Percentiles rank a stretch among this genome's conserved stretches.
Conservation (phyloP, 2,329 filamentous ascomycete species). For the Colletotrichum liaoningense region DNA sequence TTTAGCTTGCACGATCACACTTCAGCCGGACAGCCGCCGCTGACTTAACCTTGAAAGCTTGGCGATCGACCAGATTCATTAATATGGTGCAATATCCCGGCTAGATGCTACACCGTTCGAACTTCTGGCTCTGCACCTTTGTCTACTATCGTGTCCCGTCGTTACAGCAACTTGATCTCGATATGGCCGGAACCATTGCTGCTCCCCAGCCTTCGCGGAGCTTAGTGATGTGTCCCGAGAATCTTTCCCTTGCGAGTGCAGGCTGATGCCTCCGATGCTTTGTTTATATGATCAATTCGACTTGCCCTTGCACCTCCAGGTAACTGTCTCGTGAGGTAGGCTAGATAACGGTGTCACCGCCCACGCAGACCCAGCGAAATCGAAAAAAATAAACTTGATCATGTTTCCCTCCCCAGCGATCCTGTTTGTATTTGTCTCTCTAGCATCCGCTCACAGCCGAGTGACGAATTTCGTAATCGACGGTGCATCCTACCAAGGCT, state of each 20-base stretch:
- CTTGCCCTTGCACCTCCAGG: no score
- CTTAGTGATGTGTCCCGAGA: background rate
- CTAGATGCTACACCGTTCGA: background rate
- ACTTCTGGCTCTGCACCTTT: background rate
- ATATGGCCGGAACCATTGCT: background rate
- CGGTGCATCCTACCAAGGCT: slow-evolving; percentile 58
- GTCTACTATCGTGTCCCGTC: background rate
- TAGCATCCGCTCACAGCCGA: slow-evolving; percentile 42
- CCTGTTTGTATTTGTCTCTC: background rate
- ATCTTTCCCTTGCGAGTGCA: background rate
- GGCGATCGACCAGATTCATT: background rate
- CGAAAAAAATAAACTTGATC: background rate
- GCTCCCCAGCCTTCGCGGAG: background rate
- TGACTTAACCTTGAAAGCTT: background rate
- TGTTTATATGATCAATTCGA: background rate
- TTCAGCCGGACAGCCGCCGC: background rate
- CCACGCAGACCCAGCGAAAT: background rate
- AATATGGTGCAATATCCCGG: slow-evolving; percentile 1
- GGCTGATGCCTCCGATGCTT: background rate
- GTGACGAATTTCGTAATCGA: slow-evolving; percentile 52
- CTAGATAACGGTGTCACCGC: no score
- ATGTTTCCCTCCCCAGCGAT: background rate
- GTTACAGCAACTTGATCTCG: no score
- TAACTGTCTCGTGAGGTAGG: no score
- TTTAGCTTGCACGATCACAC: no score